A percentile compares a stretch with the other conserved stretches of the same genome.
These are phyloP conservation scores for Dicorynia guianensis DNA, from an alignment of 306 rosid genomes.

Conservation along the genomic window DNA sequence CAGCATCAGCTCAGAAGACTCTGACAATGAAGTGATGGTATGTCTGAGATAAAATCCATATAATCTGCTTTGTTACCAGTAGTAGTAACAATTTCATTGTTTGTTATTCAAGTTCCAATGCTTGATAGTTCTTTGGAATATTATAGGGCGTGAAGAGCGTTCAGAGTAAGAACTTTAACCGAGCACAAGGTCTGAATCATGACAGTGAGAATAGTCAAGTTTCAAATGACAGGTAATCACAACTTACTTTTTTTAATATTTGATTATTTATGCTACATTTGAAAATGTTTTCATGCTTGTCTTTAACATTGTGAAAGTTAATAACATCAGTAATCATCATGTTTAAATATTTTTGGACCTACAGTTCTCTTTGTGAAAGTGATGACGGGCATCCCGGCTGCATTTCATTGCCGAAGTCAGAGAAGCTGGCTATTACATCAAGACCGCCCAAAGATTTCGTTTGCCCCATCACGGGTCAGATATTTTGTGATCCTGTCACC, in stretches of 20 bases:
- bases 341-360: constrained; percentile 41
- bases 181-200: constrained; percentile 43
- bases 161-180: constrained; percentile 47
- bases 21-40: constrained; percentile 70
- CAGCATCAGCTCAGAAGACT: constrained; percentile 61
- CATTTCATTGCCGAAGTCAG: constrained; percentile 57
- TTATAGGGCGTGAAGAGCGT: constrained; percentile 50
- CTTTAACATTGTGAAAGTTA: constrained; percentile 27
- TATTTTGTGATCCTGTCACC: constrained; percentile 88
- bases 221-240: constrained; percentile 64
- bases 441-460: constrained; percentile 93
- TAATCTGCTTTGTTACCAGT: constrained; percentile 9
- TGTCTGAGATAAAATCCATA: constrained; percentile 33
- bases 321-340: not conserved
- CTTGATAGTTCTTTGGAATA: constrained; percentile 42
- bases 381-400: constrained; percentile 69
- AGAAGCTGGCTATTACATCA: constrained; percentile 48
- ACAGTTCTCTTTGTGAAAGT: constrained; percentile 66
- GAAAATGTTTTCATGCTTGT: constrained; percentile 6
- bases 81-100: constrained; percentile 18
- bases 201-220: constrained; percentile 52
- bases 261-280: not conserved
- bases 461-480: constrained; percentile 89
- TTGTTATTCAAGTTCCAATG: constrained; percentile 36
- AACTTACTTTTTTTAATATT: constrained; percentile 1